A percentile compares a stretch with the other conserved stretches of the same genome.
Conservation (phyloP, 441 rosid species). For the Pelargonium fulgidum region DNA sequence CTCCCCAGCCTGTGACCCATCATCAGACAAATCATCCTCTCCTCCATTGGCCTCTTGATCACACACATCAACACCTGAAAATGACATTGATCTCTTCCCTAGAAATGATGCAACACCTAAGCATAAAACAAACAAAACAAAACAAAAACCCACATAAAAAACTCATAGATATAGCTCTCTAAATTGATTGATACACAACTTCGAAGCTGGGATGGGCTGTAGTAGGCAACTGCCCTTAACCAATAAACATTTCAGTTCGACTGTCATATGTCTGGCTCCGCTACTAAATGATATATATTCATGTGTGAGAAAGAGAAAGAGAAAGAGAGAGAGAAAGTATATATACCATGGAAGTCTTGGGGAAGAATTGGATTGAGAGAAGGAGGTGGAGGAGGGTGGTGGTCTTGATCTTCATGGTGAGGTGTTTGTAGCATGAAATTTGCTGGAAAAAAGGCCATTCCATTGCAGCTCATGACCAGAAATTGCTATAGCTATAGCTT, state of each 20-base stretch:
- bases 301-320: conserved; percentile 12
- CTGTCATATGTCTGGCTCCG: too few species aligned
- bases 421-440: conserved; percentile 77
- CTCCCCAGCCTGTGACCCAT: conserved; percentile 82
- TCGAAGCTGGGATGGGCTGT: too few species aligned
- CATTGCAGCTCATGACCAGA: conserved; percentile 49
- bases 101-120: conserved; percentile 67
- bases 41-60: conserved; percentile 32
- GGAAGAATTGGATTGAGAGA: conserved; percentile 62
- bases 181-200: too few species aligned
- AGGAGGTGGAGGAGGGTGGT: conserved; percentile 19
- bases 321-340: conserved; percentile 6
- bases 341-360: conserved; percentile 70
- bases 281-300: not conserved
- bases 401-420: conserved; percentile 44
- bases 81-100: conserved; percentile 84
- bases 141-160: conserved; percentile 1
- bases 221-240: too few species aligned
- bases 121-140: conserved; percentile 14
- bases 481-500: not conserved
- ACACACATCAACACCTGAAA: conserved; percentile 41
- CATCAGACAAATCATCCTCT: conserved; percentile 87
- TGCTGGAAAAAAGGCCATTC: conserved; percentile 79
- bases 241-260: too few species aligned
- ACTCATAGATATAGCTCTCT: too few species aligned